Evolutionary conservation across 768 basidiomycete species (phyloP), one percentile per base, ranked within the genome.

Genomic region (Macrolepiota albuminosa): DNA sequence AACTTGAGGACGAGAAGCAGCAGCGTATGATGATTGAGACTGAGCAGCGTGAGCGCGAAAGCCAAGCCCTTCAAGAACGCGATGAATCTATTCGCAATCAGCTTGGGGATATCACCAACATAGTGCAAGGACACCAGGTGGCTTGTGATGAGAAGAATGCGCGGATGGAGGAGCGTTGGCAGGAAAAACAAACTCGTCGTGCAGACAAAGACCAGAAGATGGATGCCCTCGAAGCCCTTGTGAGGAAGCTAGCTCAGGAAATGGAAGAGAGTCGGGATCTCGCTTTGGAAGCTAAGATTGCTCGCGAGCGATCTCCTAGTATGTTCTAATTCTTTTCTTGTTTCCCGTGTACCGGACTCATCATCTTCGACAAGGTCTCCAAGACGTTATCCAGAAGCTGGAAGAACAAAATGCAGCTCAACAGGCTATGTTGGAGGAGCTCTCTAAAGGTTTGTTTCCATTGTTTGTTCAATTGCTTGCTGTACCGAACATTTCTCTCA

Each of bases 61-160:
- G 82, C 24, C 73, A 74, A 42, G 88, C 87, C 51, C 74, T 77
- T 37, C 67, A 75, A 42, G 88, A 89, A 58, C 81, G 85, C 6
- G 83, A 87, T 61, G 84, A 87, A 14, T 78, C 73, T 8, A 69
- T 89, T 46, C 78, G 83, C 37, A 75, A 70, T 42, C 89, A 91
- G 63, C 71, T 94, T 14, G 73, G 69, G 5, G 90, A 93, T 60
- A 82, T 94, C 63, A 87, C 91, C 1, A 86, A 87, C 62, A 69
- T 91, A 56, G 76, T 93, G 14, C 84, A 88, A 58, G 84, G 87
- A 59, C 87, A 90, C 58, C 76, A 82, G 1, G 81, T 85, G 37
- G 77, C 81, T 52, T 79, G 81, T 39, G 81, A 83, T 34, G 73
- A 78, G 64, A 89, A 91, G 75, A 85, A 78, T 59, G 77, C 79